A percentile compares a stretch with the other conserved stretches of the same genome.
phyloP scores from a whole-genome alignment of 306 rosid genomes.

The Begonia masoniana region DNA sequence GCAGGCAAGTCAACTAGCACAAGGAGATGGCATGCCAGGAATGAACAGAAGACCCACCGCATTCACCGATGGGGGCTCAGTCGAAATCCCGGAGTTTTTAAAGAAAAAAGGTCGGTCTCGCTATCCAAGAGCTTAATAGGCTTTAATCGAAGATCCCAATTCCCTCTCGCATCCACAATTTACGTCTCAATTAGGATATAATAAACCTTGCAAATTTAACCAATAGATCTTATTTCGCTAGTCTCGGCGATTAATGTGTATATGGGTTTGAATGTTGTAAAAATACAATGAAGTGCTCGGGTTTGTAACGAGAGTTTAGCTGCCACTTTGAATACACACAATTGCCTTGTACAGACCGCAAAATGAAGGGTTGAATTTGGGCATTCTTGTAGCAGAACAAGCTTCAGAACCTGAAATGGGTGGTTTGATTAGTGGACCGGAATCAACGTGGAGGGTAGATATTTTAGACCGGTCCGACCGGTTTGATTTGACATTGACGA shows the following conservation, averaged over 20 bases:
- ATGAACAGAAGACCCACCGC: slow-evolving; percentile 47
- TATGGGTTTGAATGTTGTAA: slow-evolving; percentile 7
- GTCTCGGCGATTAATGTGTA: slow-evolving; percentile 14
- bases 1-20: slow-evolving; percentile 59
- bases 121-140: slow-evolving; percentile 62
- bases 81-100: slow-evolving; percentile 88
- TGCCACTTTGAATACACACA: slow-evolving; percentile 3
- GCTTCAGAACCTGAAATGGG: no score
- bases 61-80: slow-evolving; percentile 48
- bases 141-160: slow-evolving; percentile 1
- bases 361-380: neutral
- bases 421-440: no score
- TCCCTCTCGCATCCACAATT: neutral
- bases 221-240: neutral
- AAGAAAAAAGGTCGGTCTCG: slow-evolving; percentile 96
- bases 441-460: no score
- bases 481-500: no score
- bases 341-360: no score
- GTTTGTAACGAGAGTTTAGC: neutral
- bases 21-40: slow-evolving; percentile 38
- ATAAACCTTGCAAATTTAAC: neutral
- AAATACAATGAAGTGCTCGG: no score
- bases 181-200: neutral
- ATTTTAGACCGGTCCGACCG: no score
- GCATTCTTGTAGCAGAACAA: no score